phyloP scores from a whole-genome alignment of 805 yeast genomes.

The Yamadazyma takamatsuzukensis region DNA sequence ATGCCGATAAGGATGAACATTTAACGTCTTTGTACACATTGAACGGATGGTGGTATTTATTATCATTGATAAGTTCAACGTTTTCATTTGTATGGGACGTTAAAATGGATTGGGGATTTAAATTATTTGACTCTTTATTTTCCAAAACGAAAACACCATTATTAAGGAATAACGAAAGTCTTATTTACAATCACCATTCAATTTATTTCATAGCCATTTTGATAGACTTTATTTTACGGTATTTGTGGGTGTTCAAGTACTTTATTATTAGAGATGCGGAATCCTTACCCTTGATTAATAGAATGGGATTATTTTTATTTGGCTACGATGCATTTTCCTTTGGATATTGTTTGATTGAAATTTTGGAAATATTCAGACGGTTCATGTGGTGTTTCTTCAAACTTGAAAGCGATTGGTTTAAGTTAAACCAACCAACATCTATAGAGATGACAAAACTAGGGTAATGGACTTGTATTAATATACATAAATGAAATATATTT shows the following conservation, averaged over 20 bases:
- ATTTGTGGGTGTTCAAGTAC: conserved; percentile 67
- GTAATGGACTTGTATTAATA: too few species aligned
- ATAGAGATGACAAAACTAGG: conserved; percentile 9
- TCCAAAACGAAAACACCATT: conserved; percentile 6
- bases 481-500: too few species aligned
- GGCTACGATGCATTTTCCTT: conserved; percentile 40
- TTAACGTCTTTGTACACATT: conserved; percentile 16
- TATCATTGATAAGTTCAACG: conserved; percentile 57
- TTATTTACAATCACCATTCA: conserved; percentile 6
- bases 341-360: conserved; percentile 66
- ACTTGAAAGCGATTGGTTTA: conserved; percentile 69
- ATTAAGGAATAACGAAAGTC: conserved; percentile 19
- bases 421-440: conserved; percentile 14
- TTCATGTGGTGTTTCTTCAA: conserved; percentile 88
- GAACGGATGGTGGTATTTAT: conserved; percentile 41
- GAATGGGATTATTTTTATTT: conserved; percentile 28
- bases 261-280: conserved; percentile 32
- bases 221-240: conserved; percentile 65
- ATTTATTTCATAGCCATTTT: conserved; percentile 56
- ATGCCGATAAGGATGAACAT: conserved; percentile 10
- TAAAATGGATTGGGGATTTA: conserved; percentile 81
- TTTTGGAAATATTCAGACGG: conserved; percentile 75
- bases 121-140: conserved; percentile 40
- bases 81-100: conserved; percentile 91
- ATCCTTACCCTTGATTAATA: conserved; percentile 10